A percentile compares a stretch with the other conserved stretches of the same genome.
Evolutionary conservation across 139 green algal species (phyloP).

Genomic region (Zygnema cylindricum): DNA sequence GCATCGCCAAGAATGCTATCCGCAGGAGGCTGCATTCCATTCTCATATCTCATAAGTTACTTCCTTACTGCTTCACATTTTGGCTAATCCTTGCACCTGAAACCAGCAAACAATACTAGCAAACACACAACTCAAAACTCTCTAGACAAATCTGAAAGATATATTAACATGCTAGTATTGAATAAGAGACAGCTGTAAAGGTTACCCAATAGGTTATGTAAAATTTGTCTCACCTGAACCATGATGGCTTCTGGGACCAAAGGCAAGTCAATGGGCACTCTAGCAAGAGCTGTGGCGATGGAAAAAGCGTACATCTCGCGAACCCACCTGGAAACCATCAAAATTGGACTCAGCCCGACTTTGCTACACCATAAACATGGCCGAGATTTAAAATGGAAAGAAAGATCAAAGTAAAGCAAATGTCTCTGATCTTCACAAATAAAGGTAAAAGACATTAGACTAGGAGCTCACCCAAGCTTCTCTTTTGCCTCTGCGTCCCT

Average conservation of each 20-base stretch:
- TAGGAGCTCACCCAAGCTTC: conserved; percentile 66
- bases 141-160: neutral
- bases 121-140: neutral
- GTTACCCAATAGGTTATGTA: no score
- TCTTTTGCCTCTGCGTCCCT: conserved; percentile 76
- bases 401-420: no score
- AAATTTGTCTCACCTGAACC: conserved; percentile 47
- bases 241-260: conserved; percentile 35
- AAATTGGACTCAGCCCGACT: neutral
- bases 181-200: no score
- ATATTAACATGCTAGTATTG: no score
- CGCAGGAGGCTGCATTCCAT: conserved; percentile 22
- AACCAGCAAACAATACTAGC: neutral
- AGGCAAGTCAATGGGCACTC: conserved; percentile 41
- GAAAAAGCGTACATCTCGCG: conserved; percentile 52
- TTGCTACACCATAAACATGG: no score
- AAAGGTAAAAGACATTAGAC: no score
- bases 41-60: neutral
- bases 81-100: neutral
- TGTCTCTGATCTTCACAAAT: no score
- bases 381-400: no score
- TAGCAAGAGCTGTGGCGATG: conserved; percentile 29
- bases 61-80: neutral
- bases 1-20: conserved; percentile 36
- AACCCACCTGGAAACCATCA: conserved; percentile 39